phyloP scores from a whole-genome alignment of 257 asterid genomes.

The Solanum dulcamara region DNA sequence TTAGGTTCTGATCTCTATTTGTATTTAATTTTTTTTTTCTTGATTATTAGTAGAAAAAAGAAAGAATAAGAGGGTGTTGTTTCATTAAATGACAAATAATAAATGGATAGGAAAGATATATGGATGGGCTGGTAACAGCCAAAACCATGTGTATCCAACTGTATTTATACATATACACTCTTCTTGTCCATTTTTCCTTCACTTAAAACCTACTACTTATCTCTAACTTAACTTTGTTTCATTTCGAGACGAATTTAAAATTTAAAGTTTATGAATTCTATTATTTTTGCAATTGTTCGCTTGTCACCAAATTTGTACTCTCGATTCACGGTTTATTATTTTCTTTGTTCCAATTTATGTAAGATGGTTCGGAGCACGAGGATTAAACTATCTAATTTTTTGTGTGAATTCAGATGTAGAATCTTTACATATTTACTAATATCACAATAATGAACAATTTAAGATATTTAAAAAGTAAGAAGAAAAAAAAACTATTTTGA shows the following conservation, averaged over 20 bases:
- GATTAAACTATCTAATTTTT: background rate
- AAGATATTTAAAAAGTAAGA: background rate
- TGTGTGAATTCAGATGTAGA: background rate
- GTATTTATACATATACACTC: background rate
- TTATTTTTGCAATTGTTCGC: background rate
- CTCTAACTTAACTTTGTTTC: background rate
- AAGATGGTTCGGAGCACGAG: background rate
- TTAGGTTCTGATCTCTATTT: constrained; percentile 34
- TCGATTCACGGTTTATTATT: background rate
- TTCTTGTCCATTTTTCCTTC: background rate
- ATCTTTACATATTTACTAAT: background rate
- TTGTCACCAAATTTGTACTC: background rate
- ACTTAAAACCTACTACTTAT: background rate
- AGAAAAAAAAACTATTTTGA: background rate
- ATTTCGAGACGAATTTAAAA: background rate
- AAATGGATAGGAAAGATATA: constrained; percentile 39
- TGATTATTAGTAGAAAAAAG: background rate
- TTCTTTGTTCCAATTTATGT: background rate
- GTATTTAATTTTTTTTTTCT: background rate
- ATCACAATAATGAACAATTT: background rate
- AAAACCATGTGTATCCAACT: constrained; percentile 27
- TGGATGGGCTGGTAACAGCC: constrained; percentile 47
- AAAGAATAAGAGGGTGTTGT: background rate
- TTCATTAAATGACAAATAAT: constrained; percentile 44
- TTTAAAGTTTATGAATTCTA: background rate